Evolutionary conservation across 2,329 filamentous ascomycete genomes (phyloP).

Genomic region (Neurospora sp.): DNA sequence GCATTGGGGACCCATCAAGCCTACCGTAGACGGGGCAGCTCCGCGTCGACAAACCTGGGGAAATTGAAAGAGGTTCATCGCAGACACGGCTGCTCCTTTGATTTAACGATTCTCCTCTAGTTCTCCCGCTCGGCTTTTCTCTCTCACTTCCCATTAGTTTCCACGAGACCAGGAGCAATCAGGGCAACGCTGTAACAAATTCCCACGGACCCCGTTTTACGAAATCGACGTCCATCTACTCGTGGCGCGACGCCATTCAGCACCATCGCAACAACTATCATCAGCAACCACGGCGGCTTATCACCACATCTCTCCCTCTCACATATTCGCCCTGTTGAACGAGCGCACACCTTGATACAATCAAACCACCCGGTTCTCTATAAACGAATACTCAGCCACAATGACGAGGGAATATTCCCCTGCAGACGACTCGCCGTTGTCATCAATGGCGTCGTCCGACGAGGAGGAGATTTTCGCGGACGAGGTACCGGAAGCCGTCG

Average conservation of each 20-base stretch:
- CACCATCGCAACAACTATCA: not conserved
- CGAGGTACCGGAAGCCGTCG: slow-evolving; percentile 33
- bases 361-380: not conserved
- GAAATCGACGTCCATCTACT: not conserved
- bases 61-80: not conserved
- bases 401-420: slow-evolving; percentile 21
- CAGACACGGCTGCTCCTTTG: not conserved
- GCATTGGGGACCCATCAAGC: not conserved
- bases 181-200: not conserved
- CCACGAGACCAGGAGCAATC: not conserved
- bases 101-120: not conserved
- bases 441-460: slow-evolving; percentile 36
- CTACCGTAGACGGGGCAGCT: not conserved
- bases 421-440: slow-evolving; percentile 38
- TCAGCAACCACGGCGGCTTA: not conserved
- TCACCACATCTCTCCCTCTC: not conserved
- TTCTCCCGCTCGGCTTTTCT: not conserved
- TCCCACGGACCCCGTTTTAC: not conserved
- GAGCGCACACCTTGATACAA: not conserved
- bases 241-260: not conserved
- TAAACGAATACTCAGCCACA: not conserved
- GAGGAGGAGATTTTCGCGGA: slow-evolving; percentile 33
- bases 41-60: not conserved
- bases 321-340: not conserved
- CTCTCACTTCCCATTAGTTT: not conserved